phyloP scores from a whole-genome alignment of 208 protist genomes.

The Acanthamoeba culbertsoni region DNA sequence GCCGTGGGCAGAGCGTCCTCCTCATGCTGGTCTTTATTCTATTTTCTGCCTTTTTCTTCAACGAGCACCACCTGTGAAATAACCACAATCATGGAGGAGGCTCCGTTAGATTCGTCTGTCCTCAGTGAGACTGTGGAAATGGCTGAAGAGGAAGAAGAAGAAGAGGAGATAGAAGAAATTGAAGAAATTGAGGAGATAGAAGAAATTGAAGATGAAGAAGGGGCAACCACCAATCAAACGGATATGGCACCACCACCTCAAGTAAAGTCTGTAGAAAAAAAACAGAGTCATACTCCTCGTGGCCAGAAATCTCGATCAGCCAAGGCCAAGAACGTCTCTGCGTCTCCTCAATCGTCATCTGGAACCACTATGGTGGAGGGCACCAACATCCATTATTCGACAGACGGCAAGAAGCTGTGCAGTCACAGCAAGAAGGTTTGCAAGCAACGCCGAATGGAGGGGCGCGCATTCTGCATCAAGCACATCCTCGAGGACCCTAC shows the following conservation, averaged over 20 bases:
- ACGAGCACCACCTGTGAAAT: background rate
- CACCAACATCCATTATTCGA: slow-evolving; percentile 13
- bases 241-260: too few species aligned
- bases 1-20: too few species aligned
- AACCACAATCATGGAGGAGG: background rate
- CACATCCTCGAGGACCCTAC: slow-evolving; percentile 46
- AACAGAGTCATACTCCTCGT: too few species aligned
- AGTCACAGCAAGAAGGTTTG: slow-evolving; percentile 13
- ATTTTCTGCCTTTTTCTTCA: background rate
- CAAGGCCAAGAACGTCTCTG: background rate
- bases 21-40: too few species aligned
- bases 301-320: background rate
- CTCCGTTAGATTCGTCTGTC: background rate
- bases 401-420: slow-evolving; percentile 31
- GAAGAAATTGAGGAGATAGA: slow-evolving; percentile 25
- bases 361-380: background rate
- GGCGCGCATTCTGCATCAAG: slow-evolving; percentile 26
- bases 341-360: background rate
- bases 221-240: background rate
- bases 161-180: background rate
- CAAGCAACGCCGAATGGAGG: slow-evolving; percentile 24
- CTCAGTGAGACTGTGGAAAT: background rate
- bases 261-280: too few species aligned
- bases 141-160: background rate
- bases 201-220: background rate